Evolutionary conservation across 257 asterid species (phyloP).

Genomic region (Nicotiana attenuata): DNA sequence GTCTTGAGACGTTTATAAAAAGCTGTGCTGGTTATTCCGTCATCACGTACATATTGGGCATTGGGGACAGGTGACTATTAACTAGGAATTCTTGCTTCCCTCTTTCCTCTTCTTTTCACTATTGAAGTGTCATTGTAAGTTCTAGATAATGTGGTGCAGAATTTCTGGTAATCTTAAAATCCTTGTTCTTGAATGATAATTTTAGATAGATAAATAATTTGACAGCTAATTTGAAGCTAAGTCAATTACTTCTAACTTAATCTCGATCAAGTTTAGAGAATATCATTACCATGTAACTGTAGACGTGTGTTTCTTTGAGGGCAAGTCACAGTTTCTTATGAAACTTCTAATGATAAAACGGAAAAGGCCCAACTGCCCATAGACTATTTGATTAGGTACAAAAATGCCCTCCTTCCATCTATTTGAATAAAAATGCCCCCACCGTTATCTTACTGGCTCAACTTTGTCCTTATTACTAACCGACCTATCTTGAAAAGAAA

Average conservation of each 20-base stretch:
- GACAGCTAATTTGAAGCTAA: background rate
- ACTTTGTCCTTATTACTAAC: no score
- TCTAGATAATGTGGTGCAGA: background rate
- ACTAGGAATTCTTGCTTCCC: background rate
- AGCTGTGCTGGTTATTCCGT: constrained; percentile 99
- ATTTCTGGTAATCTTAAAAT: background rate
- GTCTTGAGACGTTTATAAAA: constrained; percentile 93
- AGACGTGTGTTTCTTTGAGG: background rate
- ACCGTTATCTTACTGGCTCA: no score
- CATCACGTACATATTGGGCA: constrained; percentile 92
- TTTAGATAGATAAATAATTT: background rate
- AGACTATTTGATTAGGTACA: no score
- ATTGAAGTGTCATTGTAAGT: background rate
- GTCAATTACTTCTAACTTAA: background rate
- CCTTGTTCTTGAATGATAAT: background rate
- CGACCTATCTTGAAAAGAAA: no score
- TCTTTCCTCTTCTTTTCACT: background rate
- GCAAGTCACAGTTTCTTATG: background rate
- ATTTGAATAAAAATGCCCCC: no score
- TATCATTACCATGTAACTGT: background rate
- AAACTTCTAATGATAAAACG: background rate
- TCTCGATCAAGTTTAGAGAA: background rate
- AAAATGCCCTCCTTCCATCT: no score
- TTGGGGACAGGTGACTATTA: constrained; percentile 82
- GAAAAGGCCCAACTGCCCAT: no score